Percentiles rank a stretch among this genome's conserved stretches.
These are phyloP conservation scores for Pisolithus sp. DNA, from an alignment of 768 basidiomycete genomes.

Conservation along the genomic window DNA sequence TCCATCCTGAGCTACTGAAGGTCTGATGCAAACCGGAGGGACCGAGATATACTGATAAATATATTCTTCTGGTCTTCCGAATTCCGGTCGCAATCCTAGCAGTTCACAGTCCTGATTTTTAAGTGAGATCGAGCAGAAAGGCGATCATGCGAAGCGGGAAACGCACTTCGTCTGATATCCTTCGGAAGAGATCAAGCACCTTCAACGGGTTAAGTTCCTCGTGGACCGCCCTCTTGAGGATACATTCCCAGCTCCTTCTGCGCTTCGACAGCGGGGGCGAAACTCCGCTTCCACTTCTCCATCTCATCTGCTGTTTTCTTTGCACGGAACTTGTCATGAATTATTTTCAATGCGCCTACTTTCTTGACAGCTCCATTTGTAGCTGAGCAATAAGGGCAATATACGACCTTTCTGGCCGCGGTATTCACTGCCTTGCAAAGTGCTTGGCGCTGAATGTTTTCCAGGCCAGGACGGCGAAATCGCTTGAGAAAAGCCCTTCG, in stretches of 20 bases:
- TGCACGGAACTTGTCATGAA: conserved; percentile 94
- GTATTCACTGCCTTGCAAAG: conserved; percentile 82
- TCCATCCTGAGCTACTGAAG: conserved; percentile 95
- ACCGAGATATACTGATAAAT: conserved; percentile 99
- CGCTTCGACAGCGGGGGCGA: conserved; percentile 73
- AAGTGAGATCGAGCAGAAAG: conserved; percentile 1
- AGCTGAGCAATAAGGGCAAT: conserved; percentile 89
- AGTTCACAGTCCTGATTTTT: conserved; percentile 81
- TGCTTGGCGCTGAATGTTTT: conserved; percentile 84
- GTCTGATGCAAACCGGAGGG: conserved; percentile 94
- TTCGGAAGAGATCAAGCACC: conserved; percentile 84
- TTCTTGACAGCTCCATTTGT: conserved; percentile 97
- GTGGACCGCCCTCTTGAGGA: conserved; percentile 77
- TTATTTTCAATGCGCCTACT: conserved; percentile 88
- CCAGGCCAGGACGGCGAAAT: conserved; percentile 86
- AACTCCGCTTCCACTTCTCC: conserved; percentile 81
- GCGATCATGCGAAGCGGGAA: background rate
- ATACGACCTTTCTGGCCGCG: conserved; percentile 81
- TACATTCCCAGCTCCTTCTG: conserved; percentile 84
- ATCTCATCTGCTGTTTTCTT: conserved; percentile 88
- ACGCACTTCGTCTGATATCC: conserved; percentile 85
- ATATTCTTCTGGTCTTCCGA: conserved; percentile 92
- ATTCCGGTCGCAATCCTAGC: conserved; percentile 80
- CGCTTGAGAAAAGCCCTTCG: conserved; percentile 77
- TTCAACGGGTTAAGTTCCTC: conserved; percentile 95